These are phyloP conservation scores for Xylaria hypoxylon DNA, from an alignment of 2,329 filamentous ascomycete species.

Conservation along the genomic window DNA sequence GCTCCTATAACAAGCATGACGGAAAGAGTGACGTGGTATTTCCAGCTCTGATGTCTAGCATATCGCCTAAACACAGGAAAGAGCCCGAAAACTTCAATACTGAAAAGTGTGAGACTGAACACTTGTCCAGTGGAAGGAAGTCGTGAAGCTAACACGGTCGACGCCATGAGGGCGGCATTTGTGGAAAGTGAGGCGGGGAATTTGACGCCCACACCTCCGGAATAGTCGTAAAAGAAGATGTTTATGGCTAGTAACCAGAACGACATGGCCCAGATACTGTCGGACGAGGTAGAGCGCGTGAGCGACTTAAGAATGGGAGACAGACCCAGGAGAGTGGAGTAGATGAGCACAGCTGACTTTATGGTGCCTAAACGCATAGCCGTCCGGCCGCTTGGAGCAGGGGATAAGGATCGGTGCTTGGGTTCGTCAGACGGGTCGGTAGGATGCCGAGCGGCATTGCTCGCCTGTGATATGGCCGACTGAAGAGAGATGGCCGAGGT, in stretches of 20 bases:
- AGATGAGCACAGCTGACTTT: constrained; percentile 93
- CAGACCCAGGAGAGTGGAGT: constrained; percentile 89
- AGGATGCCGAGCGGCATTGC: constrained; percentile 46
- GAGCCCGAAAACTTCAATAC: constrained; percentile 95
- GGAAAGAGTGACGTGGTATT: constrained; percentile 82
- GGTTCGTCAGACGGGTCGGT: constrained; percentile 52
- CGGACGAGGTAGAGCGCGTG: constrained; percentile 90
- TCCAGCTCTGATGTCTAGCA: constrained; percentile 83
- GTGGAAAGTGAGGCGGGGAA: constrained; percentile 85
- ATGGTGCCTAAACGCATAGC: constrained; percentile 77
- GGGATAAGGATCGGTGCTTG: constrained; percentile 51
- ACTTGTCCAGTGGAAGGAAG: constrained; percentile 92
- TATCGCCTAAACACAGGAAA: constrained; percentile 98
- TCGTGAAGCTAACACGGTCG: constrained; percentile 90
- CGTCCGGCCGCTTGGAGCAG: constrained; percentile 55
- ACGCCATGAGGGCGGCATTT: constrained; percentile 96
- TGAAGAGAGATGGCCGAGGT: constrained; percentile 68
- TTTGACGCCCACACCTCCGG: constrained; percentile 72
- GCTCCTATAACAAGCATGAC: constrained; percentile 81
- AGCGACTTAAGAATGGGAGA: constrained; percentile 96
- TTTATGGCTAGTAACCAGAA: constrained; percentile 95
- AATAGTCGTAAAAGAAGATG: constrained; percentile 98
- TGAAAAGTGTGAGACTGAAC: constrained; percentile 94
- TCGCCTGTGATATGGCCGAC: constrained; percentile 55
- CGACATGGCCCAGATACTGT: constrained; percentile 98